Evolutionary conservation across 805 yeast species (phyloP).

Genomic region (Ogataea methanolica): DNA sequence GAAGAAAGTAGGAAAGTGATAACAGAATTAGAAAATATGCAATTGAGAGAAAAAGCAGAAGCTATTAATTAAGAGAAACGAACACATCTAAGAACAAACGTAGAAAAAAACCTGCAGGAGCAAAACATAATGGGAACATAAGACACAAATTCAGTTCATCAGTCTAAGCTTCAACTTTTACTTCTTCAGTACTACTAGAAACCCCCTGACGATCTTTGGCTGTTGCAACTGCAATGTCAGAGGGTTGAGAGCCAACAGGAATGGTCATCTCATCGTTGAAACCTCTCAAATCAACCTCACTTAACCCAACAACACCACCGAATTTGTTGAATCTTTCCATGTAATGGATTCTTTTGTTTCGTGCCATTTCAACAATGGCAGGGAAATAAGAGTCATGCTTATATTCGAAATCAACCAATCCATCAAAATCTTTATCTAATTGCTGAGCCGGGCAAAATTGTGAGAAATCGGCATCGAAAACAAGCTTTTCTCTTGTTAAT

Average conservation of each 20-base stretch:
- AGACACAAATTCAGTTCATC: no score
- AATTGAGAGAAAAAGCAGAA: no score
- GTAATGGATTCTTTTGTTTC: slow-evolving; percentile 55
- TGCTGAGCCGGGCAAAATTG: slow-evolving; percentile 78
- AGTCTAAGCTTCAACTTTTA: slow-evolving; percentile 3
- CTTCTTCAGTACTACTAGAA: slow-evolving; percentile 7
- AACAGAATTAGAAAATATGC: no score
- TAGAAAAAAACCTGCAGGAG: no score
- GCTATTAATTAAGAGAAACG: no score
- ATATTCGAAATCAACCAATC: slow-evolving; percentile 78
- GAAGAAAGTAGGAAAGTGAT: no score
- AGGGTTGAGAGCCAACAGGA: slow-evolving; percentile 30
- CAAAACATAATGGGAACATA: no score
- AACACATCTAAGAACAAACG: no score
- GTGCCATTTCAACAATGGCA: slow-evolving; percentile 56
- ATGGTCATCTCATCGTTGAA: slow-evolving; percentile 14
- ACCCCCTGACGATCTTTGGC: slow-evolving; percentile 2
- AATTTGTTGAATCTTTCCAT: slow-evolving; percentile 63
- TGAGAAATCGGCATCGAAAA: slow-evolving; percentile 83
- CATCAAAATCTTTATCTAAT: slow-evolving; percentile 82
- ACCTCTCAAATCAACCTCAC: slow-evolving; percentile 75
- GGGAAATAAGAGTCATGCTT: slow-evolving; percentile 80
- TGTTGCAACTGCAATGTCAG: slow-evolving; percentile 1
- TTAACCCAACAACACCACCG: slow-evolving; percentile 72
- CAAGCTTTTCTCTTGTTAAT: slow-evolving; percentile 86